Conservation (phyloP, 495 filamentous ascomycete species). For the Aspergillus homomorphus region DNA sequence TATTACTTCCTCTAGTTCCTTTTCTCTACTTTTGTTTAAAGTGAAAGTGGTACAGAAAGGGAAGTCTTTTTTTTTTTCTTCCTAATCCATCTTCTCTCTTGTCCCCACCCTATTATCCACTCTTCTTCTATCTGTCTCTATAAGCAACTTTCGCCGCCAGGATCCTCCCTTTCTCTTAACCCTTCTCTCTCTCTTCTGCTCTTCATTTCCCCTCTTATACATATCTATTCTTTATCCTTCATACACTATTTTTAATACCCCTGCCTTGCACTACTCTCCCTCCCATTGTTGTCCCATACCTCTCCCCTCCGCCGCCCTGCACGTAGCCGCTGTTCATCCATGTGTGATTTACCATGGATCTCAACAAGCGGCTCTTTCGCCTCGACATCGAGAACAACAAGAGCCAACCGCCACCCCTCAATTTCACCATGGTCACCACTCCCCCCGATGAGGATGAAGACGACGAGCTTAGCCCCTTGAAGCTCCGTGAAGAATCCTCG, state of each 20-base stretch:
- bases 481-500: not conserved
- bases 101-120: not conserved
- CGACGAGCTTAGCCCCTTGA: not conserved
- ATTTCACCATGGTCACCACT: constrained; percentile 5
- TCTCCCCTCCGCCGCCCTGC: not conserved
- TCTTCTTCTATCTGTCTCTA: not conserved
- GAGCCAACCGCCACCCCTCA: not conserved
- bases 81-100: not conserved
- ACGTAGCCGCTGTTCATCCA: not conserved
- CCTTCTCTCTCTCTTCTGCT: not conserved
- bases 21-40: not conserved
- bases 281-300: not conserved
- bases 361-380: constrained; percentile 6
- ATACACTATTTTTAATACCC: not conserved
- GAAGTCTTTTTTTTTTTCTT: not conserved
- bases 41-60: not conserved
- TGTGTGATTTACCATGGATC: constrained; percentile 1
- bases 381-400: constrained; percentile 6
- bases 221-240: not conserved
- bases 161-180: not conserved
- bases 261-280: not conserved
- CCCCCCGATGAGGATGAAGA: constrained; percentile 4
- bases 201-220: not conserved
- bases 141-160: not conserved
- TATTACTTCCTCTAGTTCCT: not conserved